Conservation (phyloP, 2,329 filamentous ascomycete genomes). For the Nemania sp. region DNA sequence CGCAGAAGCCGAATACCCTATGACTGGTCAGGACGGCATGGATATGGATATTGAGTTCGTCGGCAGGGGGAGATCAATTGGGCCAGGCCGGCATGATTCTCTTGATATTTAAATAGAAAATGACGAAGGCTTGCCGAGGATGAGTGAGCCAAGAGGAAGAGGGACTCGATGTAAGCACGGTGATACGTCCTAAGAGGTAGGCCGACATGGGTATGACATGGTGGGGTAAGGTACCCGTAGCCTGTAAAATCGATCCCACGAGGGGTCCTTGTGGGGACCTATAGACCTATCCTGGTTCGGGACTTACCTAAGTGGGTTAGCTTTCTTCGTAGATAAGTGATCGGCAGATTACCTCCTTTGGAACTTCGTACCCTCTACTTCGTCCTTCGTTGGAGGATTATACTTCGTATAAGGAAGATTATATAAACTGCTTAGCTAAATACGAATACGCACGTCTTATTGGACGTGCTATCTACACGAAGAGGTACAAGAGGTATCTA, state of each 20-base stretch:
- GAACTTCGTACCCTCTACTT: too few species aligned
- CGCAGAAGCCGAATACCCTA: conserved; percentile 21
- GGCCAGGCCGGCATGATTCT: conserved; percentile 17
- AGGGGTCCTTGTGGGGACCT: background rate
- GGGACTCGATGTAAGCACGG: background rate
- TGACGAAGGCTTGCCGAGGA: background rate
- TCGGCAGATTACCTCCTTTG: too few species aligned
- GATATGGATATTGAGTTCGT: conserved; percentile 12
- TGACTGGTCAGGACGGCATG: conserved; percentile 26
- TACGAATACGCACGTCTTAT: too few species aligned
- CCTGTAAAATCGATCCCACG: background rate
- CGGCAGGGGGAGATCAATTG: background rate
- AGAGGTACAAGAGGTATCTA: too few species aligned
- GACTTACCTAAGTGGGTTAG: too few species aligned
- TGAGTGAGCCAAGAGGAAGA: background rate
- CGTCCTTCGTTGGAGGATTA: too few species aligned
- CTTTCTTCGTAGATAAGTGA: too few species aligned
- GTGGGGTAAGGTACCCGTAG: background rate
- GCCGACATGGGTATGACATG: too few species aligned
- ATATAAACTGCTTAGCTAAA: too few species aligned
- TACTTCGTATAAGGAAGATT: too few species aligned
- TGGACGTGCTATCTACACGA: too few species aligned
- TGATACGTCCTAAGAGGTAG: background rate
- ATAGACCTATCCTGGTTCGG: too few species aligned
- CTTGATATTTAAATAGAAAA: background rate